A percentile compares a stretch with the other conserved stretches of the same genome.
These are phyloP conservation scores for Paecilomyces sp. DNA, from an alignment of 2,329 filamentous ascomycete genomes.

Conservation along the genomic window DNA sequence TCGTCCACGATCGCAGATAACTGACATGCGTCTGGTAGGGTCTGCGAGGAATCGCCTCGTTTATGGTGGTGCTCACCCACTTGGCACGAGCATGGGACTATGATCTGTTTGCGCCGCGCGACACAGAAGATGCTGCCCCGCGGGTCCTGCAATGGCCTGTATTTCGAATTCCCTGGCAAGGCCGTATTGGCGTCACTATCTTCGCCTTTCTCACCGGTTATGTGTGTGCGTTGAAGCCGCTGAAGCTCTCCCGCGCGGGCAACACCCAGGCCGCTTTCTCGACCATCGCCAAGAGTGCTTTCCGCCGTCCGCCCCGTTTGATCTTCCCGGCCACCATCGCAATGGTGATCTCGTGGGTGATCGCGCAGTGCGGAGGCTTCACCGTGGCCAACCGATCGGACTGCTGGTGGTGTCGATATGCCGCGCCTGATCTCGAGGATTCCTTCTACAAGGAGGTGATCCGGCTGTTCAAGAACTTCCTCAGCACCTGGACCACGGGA, in stretches of 20 bases:
- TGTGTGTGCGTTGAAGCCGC: constrained; percentile 49
- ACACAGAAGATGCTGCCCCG: constrained; percentile 34
- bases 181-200: constrained; percentile 49
- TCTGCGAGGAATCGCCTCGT: constrained; percentile 47
- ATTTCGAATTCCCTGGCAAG: constrained; percentile 50
- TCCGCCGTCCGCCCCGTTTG: constrained; percentile 46
- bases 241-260: constrained; percentile 43
- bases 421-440: constrained; percentile 38
- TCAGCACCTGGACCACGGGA: constrained; percentile 44
- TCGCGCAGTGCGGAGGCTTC: constrained; percentile 45
- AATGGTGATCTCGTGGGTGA: constrained; percentile 42
- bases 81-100: constrained; percentile 47
- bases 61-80: constrained; percentile 48
- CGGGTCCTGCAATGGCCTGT: constrained; percentile 45
- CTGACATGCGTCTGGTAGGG: constrained; percentile 28
- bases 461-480: constrained; percentile 39
- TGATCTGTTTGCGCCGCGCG: constrained; percentile 43
- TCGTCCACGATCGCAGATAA: background rate
- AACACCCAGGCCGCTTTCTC: constrained; percentile 39
- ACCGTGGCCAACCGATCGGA: constrained; percentile 42
- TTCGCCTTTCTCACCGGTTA: constrained; percentile 52
- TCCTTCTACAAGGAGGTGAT: constrained; percentile 39
- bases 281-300: constrained; percentile 47
- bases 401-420: constrained; percentile 46
- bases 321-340: constrained; percentile 48